A percentile compares a stretch with the other conserved stretches of the same genome.
These are phyloP conservation scores for Vaccinium macrocarpon DNA, from an alignment of 148 eudicot genomes.

Conservation along the genomic window DNA sequence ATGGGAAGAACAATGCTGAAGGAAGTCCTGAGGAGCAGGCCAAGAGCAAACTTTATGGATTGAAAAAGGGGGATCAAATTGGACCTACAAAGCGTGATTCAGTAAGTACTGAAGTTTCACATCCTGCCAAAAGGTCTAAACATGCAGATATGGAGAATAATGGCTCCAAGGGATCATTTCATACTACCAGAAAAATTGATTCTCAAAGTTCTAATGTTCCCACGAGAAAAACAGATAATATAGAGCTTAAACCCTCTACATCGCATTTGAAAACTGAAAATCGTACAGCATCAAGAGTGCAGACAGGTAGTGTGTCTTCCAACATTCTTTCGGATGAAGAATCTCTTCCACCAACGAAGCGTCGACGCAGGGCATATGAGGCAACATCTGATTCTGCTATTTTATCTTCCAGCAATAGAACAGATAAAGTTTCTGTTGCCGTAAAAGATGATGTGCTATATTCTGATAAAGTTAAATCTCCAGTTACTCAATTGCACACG, in stretches of 20 bases:
- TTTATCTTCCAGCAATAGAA: constrained; percentile 32
- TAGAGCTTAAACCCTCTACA: constrained; percentile 19
- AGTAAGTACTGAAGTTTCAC: constrained; percentile 24
- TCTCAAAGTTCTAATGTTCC: constrained; percentile 18
- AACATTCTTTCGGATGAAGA: constrained; percentile 43
- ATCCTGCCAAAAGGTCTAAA: constrained; percentile 49
- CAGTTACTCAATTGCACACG: constrained; percentile 26
- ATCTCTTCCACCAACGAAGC: constrained; percentile 47
- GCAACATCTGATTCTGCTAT: constrained; percentile 27
- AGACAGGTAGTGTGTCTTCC: constrained; percentile 19
- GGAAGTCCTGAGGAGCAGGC: constrained; percentile 26
- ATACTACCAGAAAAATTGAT: constrained; percentile 27
- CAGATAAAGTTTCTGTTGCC: constrained; percentile 20
- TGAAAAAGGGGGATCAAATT: constrained; percentile 26
- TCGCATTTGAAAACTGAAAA: constrained; percentile 29
- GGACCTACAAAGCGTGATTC: constrained; percentile 32
- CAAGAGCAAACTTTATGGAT: constrained; percentile 30
- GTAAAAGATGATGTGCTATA: constrained; percentile 31
- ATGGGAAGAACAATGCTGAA: constrained; percentile 28
- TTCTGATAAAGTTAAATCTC: constrained; percentile 28
- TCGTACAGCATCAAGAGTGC: constrained; percentile 22
- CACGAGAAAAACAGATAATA: constrained; percentile 24
- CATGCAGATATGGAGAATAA: constrained; percentile 34
- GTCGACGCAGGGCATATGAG: constrained; percentile 42
- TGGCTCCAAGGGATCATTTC: constrained; percentile 27